Conservation (phyloP, 2,329 filamentous ascomycete genomes). For the Penicillium sp. region DNA sequence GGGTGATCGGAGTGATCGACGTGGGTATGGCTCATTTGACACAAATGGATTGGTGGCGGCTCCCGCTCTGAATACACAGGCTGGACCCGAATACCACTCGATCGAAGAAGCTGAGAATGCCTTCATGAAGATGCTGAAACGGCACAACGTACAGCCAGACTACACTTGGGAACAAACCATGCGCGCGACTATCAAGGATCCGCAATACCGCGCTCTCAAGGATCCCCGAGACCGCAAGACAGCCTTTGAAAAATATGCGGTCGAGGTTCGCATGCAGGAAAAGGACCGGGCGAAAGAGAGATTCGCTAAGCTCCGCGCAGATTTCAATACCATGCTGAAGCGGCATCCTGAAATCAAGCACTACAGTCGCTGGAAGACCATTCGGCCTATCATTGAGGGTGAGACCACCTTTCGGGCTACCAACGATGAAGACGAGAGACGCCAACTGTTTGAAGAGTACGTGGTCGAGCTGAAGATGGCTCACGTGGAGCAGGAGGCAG, state of each 20-base stretch:
- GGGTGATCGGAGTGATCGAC: conserved; percentile 38
- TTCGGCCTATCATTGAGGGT: conserved; percentile 84
- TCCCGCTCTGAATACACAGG: conserved; percentile 37
- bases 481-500: conserved; percentile 68
- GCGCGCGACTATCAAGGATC: conserved; percentile 77
- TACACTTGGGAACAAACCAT: conserved; percentile 92
- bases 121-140: conserved; percentile 82
- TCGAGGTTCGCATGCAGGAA: conserved; percentile 84
- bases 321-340: conserved; percentile 93
- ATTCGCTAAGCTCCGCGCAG: conserved; percentile 79
- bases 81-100: conserved; percentile 71
- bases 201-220: conserved; percentile 87
- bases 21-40: conserved; percentile 42
- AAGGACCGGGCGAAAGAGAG: conserved; percentile 92
- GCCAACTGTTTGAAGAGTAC: conserved; percentile 91
- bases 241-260: conserved; percentile 91
- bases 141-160: conserved; percentile 78
- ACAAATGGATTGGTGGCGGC: conserved; percentile 38
- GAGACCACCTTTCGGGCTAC: conserved; percentile 94
- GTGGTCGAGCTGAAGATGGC: conserved; percentile 74
- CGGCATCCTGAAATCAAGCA: conserved; percentile 96
- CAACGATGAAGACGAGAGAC: conserved; percentile 77
- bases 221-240: conserved; percentile 85
- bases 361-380: conserved; percentile 95
- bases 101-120: conserved; percentile 86